These are phyloP conservation scores for Sporisorium exsertum DNA, from an alignment of 1,284 basidiomycete species.

Conservation along the genomic window DNA sequence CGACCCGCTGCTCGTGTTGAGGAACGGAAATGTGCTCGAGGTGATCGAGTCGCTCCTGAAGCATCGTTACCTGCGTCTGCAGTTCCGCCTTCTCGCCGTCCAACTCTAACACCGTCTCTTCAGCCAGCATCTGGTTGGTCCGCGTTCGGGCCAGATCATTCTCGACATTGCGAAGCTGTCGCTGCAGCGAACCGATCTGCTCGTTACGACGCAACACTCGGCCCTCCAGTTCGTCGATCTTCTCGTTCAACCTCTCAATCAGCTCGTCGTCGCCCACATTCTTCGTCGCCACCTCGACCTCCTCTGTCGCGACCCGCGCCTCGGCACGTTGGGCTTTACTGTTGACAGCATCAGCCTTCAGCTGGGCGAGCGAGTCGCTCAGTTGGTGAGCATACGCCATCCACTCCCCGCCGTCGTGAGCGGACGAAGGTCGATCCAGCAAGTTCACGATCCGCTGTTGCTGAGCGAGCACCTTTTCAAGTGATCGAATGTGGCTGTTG, in stretches of 20 bases:
- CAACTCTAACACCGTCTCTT: conserved; percentile 34
- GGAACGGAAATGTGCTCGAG: not conserved
- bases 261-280: not conserved
- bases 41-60: not conserved
- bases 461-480: conserved; percentile 12
- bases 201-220: conserved; percentile 44
- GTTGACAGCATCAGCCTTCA: not conserved
- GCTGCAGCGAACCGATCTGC: conserved; percentile 51
- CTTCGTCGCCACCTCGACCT: not conserved
- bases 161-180: conserved; percentile 11
- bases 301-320: not conserved
- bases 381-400: conserved; percentile 9
- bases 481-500: conserved; percentile 1
- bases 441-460: conserved; percentile 29
- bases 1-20: not conserved
- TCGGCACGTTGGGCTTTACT: not conserved
- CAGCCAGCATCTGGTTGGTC: conserved; percentile 38
- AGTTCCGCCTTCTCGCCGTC: conserved; percentile 14
- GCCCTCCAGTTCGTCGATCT: conserved; percentile 31
- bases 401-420: not conserved
- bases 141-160: conserved; percentile 32
- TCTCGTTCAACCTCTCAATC: not conserved
- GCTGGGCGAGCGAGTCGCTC: conserved; percentile 1
- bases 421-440: not conserved
- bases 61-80: not conserved